Percentiles rank a stretch among this genome's conserved stretches.
These are phyloP conservation scores for Chloranthus sessilifolius DNA, from an alignment of 164 flowering plant species.

Conservation along the genomic window DNA sequence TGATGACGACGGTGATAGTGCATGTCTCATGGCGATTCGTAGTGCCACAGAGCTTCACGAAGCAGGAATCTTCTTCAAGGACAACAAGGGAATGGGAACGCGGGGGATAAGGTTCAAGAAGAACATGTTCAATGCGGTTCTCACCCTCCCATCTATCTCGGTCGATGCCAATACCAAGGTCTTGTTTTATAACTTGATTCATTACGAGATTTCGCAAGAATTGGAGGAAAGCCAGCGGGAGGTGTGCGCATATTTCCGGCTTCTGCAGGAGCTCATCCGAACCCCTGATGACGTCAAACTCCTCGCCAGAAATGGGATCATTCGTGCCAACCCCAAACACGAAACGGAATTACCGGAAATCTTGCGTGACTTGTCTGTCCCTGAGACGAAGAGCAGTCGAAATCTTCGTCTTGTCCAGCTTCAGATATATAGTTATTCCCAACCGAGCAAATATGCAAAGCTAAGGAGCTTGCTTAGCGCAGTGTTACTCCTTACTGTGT, in stretches of 20 bases:
- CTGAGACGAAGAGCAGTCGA: neutral
- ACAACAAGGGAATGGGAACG: neutral
- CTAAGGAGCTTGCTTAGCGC: conserved; percentile 4
- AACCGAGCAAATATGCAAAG: conserved; percentile 2
- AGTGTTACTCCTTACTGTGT: conserved; percentile 1
- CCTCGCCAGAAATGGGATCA: conserved; percentile 1
- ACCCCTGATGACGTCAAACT: conserved; percentile 4
- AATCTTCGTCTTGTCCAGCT: conserved; percentile 3
- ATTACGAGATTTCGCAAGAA: neutral
- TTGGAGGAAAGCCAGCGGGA: neutral
- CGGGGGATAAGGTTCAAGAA: conserved; percentile 9
- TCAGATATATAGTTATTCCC: neutral
- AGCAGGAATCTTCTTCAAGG: no score
- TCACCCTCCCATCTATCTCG: neutral
- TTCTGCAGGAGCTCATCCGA: conserved; percentile 7
- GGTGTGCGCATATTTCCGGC: conserved; percentile 4
- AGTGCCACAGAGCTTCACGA: conserved; percentile 3
- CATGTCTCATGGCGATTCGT: neutral
- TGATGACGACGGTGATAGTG: neutral
- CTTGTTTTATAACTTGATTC: conserved; percentile 4
- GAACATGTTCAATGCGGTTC: neutral
- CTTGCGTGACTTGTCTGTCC: neutral
- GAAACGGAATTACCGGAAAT: neutral
- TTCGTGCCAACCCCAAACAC: neutral
- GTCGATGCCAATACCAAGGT: neutral